Percentiles rank a stretch among this genome's conserved stretches.
Evolutionary conservation across 2,329 filamentous ascomycete genomes (phyloP).

Genomic region (Ceratocystis papillata): DNA sequence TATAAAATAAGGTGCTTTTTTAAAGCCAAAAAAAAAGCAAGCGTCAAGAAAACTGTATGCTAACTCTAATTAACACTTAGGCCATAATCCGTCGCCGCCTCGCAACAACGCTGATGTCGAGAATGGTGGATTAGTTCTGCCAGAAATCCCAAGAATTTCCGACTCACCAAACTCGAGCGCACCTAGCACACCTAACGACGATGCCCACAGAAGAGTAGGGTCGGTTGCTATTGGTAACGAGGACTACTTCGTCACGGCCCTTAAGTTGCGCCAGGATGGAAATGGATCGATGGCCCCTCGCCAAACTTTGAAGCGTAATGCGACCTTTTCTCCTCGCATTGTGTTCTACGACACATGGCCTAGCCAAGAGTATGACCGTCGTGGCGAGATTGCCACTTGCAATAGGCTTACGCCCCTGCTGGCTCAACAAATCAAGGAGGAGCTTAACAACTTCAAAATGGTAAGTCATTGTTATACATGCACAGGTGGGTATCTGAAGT

Average conservation of each 20-base stretch:
- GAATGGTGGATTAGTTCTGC: constrained; percentile 34
- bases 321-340: constrained; percentile 81
- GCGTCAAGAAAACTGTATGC: constrained; percentile 35
- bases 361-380: constrained; percentile 85
- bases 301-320: constrained; percentile 49
- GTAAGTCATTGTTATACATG: constrained; percentile 40
- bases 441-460: constrained; percentile 99
- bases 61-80: constrained; percentile 10
- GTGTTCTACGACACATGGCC: constrained; percentile 97
- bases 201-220: constrained; percentile 56
- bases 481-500: not conserved
- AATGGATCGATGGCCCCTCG: constrained; percentile 72
- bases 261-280: constrained; percentile 65
- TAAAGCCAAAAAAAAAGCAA: constrained; percentile 20
- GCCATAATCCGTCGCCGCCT: constrained; percentile 16
- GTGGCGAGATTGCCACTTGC: constrained; percentile 93
- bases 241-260: constrained; percentile 77
- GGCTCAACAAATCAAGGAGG: constrained; percentile 98
- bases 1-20: constrained; percentile 3
- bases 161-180: constrained; percentile 78
- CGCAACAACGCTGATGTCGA: constrained; percentile 16
- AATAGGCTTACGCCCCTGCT: constrained; percentile 94
- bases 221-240: constrained; percentile 67
- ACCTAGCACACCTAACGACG: constrained; percentile 78
- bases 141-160: constrained; percentile 50